Evolutionary conservation across 2,329 filamentous ascomycete genomes (phyloP), one percentile per base, ranked within the genome.

Genomic region (Gliomastix tumulicola): DNA sequence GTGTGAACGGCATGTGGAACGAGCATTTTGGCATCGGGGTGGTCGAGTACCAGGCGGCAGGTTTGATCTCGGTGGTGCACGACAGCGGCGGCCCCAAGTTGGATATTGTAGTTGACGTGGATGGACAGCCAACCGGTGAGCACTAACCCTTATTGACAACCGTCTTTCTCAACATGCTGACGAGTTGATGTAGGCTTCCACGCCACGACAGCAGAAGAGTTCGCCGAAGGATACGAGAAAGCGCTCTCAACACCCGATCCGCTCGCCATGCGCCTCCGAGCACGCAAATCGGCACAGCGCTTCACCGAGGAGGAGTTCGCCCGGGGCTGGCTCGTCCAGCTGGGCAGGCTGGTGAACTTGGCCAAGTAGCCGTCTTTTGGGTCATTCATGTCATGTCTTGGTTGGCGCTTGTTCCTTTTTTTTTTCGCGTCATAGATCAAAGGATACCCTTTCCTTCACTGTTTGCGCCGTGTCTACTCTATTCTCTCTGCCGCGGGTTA

Each of bases 1-100:
- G 92, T 34, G 88, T 94, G 21, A 98, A 98, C 50, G 88, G 85
- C 52, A 98, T 98, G 92, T 98, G 92, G 90, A 97, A 96, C 57
- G 92, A 98, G 65, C 92, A 98, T 60, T 98, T 98, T 56, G 92
- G 92, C 17, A 98, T 98, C 41, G 92, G 92, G 2, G 89, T 97
- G 13, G 92, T 98, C 28, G 92, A 98, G 66, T 98, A 97, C 55
- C 89, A 97, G 56, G 92, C 92, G 5, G 92, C 92, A 0, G 92
- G 92, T 2, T 68, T 98, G 40, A 88, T 98, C 39, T 81, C 84
- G 6, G 89, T 98, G 0, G 92, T 97, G 8, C 92, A 98, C 51
- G 72, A 96, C 59, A 92, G 85, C 35, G 92, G 90, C 8, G 92
- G 92, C 0, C 92, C 92, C 3, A 95, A 92, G 61, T 63, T 88